Conservation (phyloP, 495 filamentous ascomycete genomes). For the Friedmanniomyces simplex region DNA sequence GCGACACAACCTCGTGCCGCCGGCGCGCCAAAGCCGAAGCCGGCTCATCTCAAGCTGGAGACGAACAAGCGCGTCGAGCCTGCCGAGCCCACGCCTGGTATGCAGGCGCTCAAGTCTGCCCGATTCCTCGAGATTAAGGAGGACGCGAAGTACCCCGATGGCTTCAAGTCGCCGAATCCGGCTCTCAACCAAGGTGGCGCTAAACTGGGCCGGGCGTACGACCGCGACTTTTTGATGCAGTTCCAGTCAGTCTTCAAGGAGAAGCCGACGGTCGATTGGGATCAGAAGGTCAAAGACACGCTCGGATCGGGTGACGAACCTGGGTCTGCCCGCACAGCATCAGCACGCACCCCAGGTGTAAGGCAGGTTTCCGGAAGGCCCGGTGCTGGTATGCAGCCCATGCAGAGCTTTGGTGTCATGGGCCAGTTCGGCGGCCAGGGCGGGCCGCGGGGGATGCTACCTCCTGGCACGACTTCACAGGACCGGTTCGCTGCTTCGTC, state of each 20-base stretch:
- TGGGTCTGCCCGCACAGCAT: slow-evolving; percentile 52
- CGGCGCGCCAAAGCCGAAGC: slow-evolving; percentile 54
- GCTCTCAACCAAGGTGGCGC: slow-evolving; percentile 69
- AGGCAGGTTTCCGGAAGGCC: slow-evolving; percentile 39
- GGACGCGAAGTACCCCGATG: slow-evolving; percentile 58
- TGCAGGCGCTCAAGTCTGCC: slow-evolving; percentile 81
- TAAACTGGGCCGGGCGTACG: slow-evolving; percentile 78
- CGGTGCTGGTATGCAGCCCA: slow-evolving; percentile 21
- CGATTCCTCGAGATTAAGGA: slow-evolving; percentile 67
- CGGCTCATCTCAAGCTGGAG: slow-evolving; percentile 70
- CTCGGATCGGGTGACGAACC: slow-evolving; percentile 57
- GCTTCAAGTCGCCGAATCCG: slow-evolving; percentile 78
- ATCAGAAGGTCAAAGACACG: slow-evolving; percentile 68
- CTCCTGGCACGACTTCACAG: slow-evolving; percentile 57
- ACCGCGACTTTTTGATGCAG: slow-evolving; percentile 91
- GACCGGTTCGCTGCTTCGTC: slow-evolving; percentile 48
- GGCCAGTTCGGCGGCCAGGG: slow-evolving; percentile 47
- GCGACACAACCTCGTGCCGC: slow-evolving; percentile 5
- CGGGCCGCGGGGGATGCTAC: slow-evolving; percentile 36
- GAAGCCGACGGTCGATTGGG: slow-evolving; percentile 87
- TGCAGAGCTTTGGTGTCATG: slow-evolving; percentile 47
- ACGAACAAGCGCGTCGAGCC: slow-evolving; percentile 76
- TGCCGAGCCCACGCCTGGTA: slow-evolving; percentile 78
- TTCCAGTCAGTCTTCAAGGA: slow-evolving; percentile 92
- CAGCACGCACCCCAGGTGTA: slow-evolving; percentile 43